These are phyloP conservation scores for Rhizophagus prolifer DNA, from an alignment of 192 early-diverging fungal genomes.

Conservation along the genomic window DNA sequence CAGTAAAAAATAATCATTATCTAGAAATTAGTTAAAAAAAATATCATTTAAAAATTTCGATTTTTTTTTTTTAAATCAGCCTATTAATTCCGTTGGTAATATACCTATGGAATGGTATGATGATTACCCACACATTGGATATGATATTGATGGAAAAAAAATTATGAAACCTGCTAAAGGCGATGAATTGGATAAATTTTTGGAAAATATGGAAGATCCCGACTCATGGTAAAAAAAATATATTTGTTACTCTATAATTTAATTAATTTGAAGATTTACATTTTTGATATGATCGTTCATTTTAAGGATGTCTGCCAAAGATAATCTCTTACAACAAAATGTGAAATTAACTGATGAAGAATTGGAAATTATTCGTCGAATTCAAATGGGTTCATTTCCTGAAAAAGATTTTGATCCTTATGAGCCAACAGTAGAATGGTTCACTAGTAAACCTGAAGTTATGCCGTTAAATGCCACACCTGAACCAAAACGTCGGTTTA, in stretches of 20 bases:
- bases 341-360: conserved; percentile 86
- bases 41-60: not conserved
- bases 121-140: conserved; percentile 96
- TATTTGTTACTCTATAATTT: not conserved
- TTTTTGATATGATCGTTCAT: not conserved
- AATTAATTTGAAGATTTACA: not conserved
- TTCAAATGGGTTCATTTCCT: conserved; percentile 79
- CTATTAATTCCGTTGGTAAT: conserved; percentile 90
- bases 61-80: conserved; percentile 43
- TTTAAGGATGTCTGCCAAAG: conserved; percentile 68
- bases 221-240: conserved; percentile 66
- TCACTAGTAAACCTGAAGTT: conserved; percentile 77
- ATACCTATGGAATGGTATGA: conserved; percentile 98
- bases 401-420: conserved; percentile 89
- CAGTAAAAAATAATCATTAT: too few species aligned
- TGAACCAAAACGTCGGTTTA: conserved; percentile 92
- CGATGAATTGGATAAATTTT: conserved; percentile 93
- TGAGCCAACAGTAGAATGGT: conserved; percentile 94
- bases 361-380: conserved; percentile 88
- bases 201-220: conserved; percentile 89
- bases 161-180: conserved; percentile 83
- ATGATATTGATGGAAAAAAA: conserved; percentile 91
- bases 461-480: conserved; percentile 88
- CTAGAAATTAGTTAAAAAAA: too few species aligned
- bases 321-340: conserved; percentile 78